Evolutionary conservation across 2,329 filamentous ascomycete genomes (phyloP).

Genomic region (Hansfordia pulvinata): DNA sequence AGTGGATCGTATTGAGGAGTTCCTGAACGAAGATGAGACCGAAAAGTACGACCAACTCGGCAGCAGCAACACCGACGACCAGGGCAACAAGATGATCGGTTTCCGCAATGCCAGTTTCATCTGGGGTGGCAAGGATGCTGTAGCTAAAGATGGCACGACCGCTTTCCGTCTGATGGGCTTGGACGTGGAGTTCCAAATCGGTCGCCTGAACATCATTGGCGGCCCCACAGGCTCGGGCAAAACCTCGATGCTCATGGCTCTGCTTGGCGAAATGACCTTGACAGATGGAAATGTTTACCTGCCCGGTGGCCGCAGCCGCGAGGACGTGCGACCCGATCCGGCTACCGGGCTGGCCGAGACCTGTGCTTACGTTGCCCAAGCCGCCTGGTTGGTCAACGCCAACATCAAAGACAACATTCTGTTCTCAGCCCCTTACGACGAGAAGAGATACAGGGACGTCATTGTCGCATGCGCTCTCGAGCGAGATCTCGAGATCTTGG

Average conservation of each 20-base stretch:
- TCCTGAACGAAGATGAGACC: conserved; percentile 84
- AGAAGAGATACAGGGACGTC: conserved; percentile 74
- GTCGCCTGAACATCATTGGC: conserved; percentile 82
- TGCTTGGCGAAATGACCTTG: conserved; percentile 91
- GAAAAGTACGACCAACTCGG: conserved; percentile 85
- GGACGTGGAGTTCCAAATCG: conserved; percentile 69
- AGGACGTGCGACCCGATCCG: conserved; percentile 70
- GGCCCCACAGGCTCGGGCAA: conserved; percentile 92
- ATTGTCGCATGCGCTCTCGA: conserved; percentile 84
- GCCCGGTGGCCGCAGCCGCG: conserved; percentile 72
- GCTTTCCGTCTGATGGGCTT: conserved; percentile 76
- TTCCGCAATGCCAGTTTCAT: conserved; percentile 76
- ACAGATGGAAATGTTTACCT: conserved; percentile 70
- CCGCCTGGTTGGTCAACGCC: conserved; percentile 92
- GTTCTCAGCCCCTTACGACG: conserved; percentile 70
- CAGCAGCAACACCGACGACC: conserved; percentile 51
- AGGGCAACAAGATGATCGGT: conserved; percentile 64
- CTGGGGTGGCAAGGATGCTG: conserved; percentile 64
- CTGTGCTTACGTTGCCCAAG: conserved; percentile 90
- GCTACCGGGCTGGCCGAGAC: conserved; percentile 81
- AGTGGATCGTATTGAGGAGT: conserved; percentile 90
- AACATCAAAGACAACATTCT: conserved; percentile 94
- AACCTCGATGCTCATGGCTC: conserved; percentile 87
- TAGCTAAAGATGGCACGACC: conserved; percentile 51
- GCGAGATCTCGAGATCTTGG: conserved; percentile 82